phyloP scores from a whole-genome alignment of 2,329 filamentous ascomycete genomes.

The Pestalotiopsis fici region DNA sequence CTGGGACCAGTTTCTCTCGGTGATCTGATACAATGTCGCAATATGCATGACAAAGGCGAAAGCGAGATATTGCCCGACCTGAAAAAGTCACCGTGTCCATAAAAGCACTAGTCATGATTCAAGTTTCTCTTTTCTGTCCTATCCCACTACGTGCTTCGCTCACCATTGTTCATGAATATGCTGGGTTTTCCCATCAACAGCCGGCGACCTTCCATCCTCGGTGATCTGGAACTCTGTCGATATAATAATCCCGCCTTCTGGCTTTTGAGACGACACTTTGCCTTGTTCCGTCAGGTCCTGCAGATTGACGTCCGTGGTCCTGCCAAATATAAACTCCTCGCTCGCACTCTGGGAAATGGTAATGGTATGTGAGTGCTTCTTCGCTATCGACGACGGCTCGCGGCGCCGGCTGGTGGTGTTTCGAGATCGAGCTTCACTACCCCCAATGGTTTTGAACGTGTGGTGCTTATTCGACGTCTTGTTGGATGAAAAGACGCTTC shows the following conservation, averaged over 20 bases:
- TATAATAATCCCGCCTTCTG: not conserved
- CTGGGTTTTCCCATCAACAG: not conserved
- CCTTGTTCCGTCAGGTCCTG: conserved; percentile 25
- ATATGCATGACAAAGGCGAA: too few species aligned
- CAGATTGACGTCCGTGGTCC: conserved; percentile 32
- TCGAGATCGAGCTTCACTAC: conserved; percentile 20
- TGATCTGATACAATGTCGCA: too few species aligned
- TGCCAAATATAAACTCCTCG: conserved; percentile 42
- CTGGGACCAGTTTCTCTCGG: too few species aligned
- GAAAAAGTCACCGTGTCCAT: too few species aligned
- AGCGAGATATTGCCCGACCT: too few species aligned
- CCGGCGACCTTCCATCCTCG: not conserved
- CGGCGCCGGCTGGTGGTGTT: conserved; percentile 18
- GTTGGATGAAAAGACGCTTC: conserved; percentile 32
- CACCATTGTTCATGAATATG: not conserved
- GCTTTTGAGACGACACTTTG: not conserved
- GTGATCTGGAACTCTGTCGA: not conserved
- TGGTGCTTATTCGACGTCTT: conserved; percentile 36
- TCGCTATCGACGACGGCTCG: conserved; percentile 23
- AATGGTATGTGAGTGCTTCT: conserved; percentile 7
- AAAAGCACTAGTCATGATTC: too few species aligned
- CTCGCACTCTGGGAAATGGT: conserved; percentile 41
- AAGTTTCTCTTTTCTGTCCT: not conserved
- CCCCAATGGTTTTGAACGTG: conserved; percentile 36
- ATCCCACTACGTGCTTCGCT: not conserved